Conservation (phyloP, 2,329 filamentous ascomycete genomes). For the Colletotrichum cuscutae region DNA sequence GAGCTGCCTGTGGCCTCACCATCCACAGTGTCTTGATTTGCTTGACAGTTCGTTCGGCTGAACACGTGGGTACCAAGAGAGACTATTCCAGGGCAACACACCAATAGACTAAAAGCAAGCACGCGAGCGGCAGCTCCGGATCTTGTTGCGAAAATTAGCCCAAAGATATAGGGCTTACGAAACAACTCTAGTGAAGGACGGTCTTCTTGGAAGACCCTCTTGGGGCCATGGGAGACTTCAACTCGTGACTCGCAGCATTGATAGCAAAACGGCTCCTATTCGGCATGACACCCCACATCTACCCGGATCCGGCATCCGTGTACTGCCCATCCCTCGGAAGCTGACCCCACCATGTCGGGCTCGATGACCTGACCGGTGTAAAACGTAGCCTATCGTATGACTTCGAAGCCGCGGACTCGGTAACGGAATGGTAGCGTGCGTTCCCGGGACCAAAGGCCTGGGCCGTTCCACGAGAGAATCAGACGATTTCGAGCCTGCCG, state of each 20-base stretch:
- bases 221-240: neutral
- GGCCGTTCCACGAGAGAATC: neutral
- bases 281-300: neutral
- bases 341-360: neutral
- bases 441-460: neutral
- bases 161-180: neutral
- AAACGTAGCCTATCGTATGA: neutral
- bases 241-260: neutral
- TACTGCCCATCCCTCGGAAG: neutral
- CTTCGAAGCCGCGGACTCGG: neutral
- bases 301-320: constrained; percentile 10
- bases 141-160: neutral
- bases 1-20: too few relatives aligned
- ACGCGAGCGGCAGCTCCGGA: neutral
- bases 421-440: neutral
- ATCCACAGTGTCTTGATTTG: too few relatives aligned
- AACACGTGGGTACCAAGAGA: too few relatives aligned
- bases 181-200: neutral
- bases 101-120: neutral
- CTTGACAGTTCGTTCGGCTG: too few relatives aligned
- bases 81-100: neutral
- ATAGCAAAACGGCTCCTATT: neutral
- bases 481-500: neutral
- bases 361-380: neutral
- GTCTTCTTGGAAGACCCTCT: neutral